Evolutionary conservation across 2,329 filamentous ascomycete genomes (phyloP), one percentile per base, ranked within the genome.

Genomic region (Pseudogymnoascus pannorum): DNA sequence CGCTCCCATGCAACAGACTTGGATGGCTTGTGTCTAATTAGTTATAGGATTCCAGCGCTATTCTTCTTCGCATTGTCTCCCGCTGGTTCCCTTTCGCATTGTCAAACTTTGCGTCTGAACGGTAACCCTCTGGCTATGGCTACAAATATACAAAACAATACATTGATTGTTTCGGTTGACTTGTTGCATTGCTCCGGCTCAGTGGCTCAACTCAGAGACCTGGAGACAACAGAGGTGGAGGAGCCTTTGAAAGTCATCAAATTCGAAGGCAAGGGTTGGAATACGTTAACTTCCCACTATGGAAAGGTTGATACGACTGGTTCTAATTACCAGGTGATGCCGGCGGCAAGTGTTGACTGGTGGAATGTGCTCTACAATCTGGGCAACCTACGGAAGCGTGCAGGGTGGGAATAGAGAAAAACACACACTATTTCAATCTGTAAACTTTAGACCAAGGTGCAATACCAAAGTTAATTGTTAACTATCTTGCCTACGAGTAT

Each of bases 1-100:
- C 57, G 26, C 22, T 5, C 20, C 48, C 42, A 59, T 22, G 60
- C 31, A 4, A 26, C 59, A 8, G 16, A 54, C 31, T 48, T 42
- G 29, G 18, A 20, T 6, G 63, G 63, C 65, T 71, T 60, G 73
- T 63, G 58, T 5, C 42, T 59, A 57, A 61, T 40, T 22, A 9
- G 12, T 26, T 9, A 29, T 64, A 85, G 80, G 35, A 71, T 82
- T 60, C 81, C 85, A 62, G 88, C 81, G 40, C 75, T 95, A 7
- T 86, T 93, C 72, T 75, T 82, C 61, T 89, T 87, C 75, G 74
- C 75, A n/a, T 76, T 88, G 5, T 72, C 72, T n/a, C 64, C 71
- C 1, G 72, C 81, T 57, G 80, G 80, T 63, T 73, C 70, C 12
- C 76, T 91, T 40, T 72, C 75, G 7, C 76, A 81, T 64, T 72